Conservation (phyloP, 768 basidiomycete species). For the Lyophyllum semitale region DNA sequence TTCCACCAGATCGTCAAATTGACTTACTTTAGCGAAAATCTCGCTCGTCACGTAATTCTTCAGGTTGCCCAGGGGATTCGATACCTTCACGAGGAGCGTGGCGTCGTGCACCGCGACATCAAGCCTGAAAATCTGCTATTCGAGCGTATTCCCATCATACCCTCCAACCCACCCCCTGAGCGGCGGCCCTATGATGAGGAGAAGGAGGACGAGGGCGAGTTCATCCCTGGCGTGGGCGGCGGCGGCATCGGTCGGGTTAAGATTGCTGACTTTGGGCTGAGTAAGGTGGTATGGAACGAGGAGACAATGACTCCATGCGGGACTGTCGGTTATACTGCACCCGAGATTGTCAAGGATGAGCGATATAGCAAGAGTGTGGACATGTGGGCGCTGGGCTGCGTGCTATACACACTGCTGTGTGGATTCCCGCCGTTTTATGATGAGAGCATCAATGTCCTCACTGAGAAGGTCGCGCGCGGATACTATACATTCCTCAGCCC, state of each 20-base stretch:
- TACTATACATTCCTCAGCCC: conserved; percentile 98
- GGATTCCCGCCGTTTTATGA: conserved; percentile 99
- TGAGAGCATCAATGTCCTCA: conserved; percentile 96
- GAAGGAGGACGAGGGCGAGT: conserved; percentile 98
- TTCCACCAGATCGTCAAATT: conserved; percentile 99
- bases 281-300: conserved; percentile 98
- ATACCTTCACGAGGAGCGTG: conserved; percentile 95
- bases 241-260: conserved; percentile 98
- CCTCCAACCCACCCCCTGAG: conserved; percentile 66
- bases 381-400: conserved; percentile 99
- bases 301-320: conserved; percentile 99
- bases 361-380: conserved; percentile 95
- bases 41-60: conserved; percentile 95
- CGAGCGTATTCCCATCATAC: conserved; percentile 87
- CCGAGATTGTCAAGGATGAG: conserved; percentile 99
- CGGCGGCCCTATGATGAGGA: conserved; percentile 94
- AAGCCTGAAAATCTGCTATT: conserved; percentile 98
- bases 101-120: conserved; percentile 98
- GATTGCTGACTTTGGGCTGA: conserved; percentile 97
- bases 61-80: conserved; percentile 94
- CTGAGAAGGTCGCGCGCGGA: conserved; percentile 96
- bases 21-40: conserved; percentile 97
- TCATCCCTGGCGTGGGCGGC: conserved; percentile 87
- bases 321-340: conserved; percentile 99
- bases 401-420: conserved; percentile 96